Evolutionary conservation across 2,329 filamentous ascomycete species (phyloP).

Genomic region (Magnaporthales sp.): DNA sequence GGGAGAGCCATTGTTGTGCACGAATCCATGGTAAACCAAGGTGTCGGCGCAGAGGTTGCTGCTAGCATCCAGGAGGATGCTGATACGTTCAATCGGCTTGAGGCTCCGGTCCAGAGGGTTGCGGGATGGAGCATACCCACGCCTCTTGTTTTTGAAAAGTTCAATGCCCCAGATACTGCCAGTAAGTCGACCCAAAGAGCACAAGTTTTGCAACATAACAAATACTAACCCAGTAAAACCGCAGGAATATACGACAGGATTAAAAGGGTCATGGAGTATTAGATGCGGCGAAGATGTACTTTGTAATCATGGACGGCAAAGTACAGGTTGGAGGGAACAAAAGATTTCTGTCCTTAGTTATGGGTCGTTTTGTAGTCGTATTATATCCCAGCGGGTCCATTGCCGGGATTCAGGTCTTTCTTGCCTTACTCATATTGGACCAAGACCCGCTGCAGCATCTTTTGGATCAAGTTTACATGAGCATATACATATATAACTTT

Average conservation of each 20-base stretch:
- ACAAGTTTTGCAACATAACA: neutral
- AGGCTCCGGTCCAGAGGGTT: constrained; percentile 77
- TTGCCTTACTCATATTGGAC: neutral
- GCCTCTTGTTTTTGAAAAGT: constrained; percentile 70
- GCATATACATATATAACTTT: neutral
- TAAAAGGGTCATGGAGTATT: constrained; percentile 59
- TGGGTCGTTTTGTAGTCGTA: neutral
- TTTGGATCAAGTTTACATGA: neutral
- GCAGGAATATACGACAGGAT: constrained; percentile 65
- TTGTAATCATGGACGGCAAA: neutral
- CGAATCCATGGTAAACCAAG: constrained; percentile 85
- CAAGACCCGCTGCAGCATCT: neutral
- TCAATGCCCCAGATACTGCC: constrained; percentile 76
- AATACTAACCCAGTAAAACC: neutral
- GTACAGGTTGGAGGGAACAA: neutral
- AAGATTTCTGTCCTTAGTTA: neutral
- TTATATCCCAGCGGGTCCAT: neutral
- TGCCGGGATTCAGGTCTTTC: neutral
- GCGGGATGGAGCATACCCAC: constrained; percentile 87
- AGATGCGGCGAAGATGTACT: neutral
- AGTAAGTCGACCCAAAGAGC: constrained; percentile 50
- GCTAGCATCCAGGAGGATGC: constrained; percentile 75
- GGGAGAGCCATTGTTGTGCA: constrained; percentile 83
- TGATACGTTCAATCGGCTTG: constrained; percentile 69
- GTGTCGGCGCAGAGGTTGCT: constrained; percentile 81